Evolutionary conservation across 371 early-diverging fungal species (phyloP).

Genomic region (Rhizopus delemar): DNA sequence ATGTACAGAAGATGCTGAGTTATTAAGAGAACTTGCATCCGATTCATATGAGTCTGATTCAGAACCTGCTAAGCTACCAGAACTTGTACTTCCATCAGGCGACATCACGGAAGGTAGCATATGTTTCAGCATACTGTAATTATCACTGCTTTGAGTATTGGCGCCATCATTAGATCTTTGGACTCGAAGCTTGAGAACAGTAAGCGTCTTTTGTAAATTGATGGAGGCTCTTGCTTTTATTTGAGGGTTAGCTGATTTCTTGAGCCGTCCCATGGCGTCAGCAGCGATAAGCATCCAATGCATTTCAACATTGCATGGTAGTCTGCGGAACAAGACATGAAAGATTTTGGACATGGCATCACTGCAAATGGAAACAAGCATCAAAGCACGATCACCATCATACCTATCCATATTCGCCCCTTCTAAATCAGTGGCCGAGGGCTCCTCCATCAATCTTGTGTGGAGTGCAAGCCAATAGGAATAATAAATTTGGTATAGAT

Average conservation of each 20-base stretch:
- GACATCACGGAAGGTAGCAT: slow-evolving; percentile 14
- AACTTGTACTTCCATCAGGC: slow-evolving; percentile 13
- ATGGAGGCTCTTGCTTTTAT: slow-evolving; percentile 31
- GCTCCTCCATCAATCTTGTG: slow-evolving; percentile 38
- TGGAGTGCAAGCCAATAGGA: slow-evolving; percentile 38
- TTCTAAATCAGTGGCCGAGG: slow-evolving; percentile 23
- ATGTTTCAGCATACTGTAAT: slow-evolving; percentile 10
- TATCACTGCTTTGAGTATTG: background rate
- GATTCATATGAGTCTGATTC: slow-evolving; percentile 12
- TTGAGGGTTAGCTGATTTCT: slow-evolving; percentile 25
- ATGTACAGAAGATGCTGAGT: background rate
- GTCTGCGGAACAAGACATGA: slow-evolving; percentile 26
- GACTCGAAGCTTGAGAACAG: slow-evolving; percentile 24
- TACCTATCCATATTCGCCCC: slow-evolving; percentile 31
- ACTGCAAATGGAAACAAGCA: slow-evolving; percentile 45
- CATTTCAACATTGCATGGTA: slow-evolving; percentile 40
- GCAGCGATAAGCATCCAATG: slow-evolving; percentile 44
- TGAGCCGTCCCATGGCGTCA: slow-evolving; percentile 33
- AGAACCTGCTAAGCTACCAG: slow-evolving; percentile 23
- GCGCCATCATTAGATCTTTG: slow-evolving; percentile 2
- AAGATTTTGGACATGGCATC: slow-evolving; percentile 44
- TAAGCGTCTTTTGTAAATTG: slow-evolving; percentile 27
- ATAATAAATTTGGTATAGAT: slow-evolving; percentile 39
- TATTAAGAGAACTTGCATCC: slow-evolving; percentile 1
- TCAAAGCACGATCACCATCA: slow-evolving; percentile 41